A percentile compares a stretch with the other conserved stretches of the same genome.
Conservation (phyloP, 2,329 filamentous ascomycete genomes). For the Penicillium sp. region DNA sequence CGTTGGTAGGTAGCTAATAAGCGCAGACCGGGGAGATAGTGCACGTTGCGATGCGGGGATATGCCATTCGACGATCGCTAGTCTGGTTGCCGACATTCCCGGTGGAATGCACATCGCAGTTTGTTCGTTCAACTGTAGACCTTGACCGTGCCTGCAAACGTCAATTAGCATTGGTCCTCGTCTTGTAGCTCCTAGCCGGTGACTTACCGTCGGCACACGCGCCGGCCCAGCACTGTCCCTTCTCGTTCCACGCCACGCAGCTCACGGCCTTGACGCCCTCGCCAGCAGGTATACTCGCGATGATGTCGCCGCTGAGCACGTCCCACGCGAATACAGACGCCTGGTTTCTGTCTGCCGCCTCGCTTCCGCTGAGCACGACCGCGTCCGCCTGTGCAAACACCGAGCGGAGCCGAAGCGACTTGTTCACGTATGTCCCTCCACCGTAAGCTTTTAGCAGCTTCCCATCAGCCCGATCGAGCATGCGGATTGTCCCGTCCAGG, state of each 20-base stretch:
- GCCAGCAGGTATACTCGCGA: constrained; percentile 54
- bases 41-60: constrained; percentile 4
- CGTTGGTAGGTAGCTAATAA: not conserved
- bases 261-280: constrained; percentile 41
- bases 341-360: constrained; percentile 43
- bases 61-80: not conserved
- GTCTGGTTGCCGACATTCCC: not conserved
- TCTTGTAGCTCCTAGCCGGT: not conserved
- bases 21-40: not conserved
- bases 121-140: constrained; percentile 16
- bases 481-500: constrained; percentile 70
- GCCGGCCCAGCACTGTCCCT: constrained; percentile 35
- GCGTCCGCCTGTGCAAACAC: constrained; percentile 72
- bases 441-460: constrained; percentile 69
- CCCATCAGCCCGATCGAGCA: constrained; percentile 77
- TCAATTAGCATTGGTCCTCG: constrained; percentile 2
- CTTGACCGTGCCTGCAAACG: constrained; percentile 22
- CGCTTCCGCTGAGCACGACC: constrained; percentile 76
- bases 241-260: constrained; percentile 45
- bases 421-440: constrained; percentile 56
- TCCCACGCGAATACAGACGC: constrained; percentile 66
- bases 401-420: constrained; percentile 69
- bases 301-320: constrained; percentile 66
- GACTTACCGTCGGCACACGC: constrained; percentile 40
- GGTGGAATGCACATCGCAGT: not conserved